Base-by-base conservation (phyloP, 1,284 basidiomycete genomes). In the Sanghuangporus sanghuang region DNA sequence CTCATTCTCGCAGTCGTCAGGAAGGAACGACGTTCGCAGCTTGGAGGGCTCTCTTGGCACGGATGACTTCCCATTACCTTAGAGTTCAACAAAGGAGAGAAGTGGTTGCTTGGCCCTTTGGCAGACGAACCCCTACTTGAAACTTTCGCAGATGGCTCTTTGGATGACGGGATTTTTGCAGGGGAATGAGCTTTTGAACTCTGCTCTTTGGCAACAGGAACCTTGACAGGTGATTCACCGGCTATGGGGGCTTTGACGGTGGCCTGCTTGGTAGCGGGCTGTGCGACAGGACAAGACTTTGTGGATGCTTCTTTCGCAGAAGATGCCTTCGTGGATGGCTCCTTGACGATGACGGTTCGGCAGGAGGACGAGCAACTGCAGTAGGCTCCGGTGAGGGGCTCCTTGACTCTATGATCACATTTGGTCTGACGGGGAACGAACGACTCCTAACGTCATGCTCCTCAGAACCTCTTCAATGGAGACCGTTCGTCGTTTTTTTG, bases 21-120 rank as follows among this genome's bases (percentile, higher is more conserved):
- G 76, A 57, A 83, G 80, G 71, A 85, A 82, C 68, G 86, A 87
- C 66, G 79, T 86, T 36, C 89, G 81, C 57, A 90, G 76, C 70
- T 89, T 90, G 64, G 89, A 90, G 0, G 88, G 88, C 55, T 87
- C 85, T 69, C 84, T 87, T 0, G 88, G 88, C 21, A 79, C 77
- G 18, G 83, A 78, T 2, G 78, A 76, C 69, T 80, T 83, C 11
- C 40, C 50, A 7, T 68, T 42, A 36, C 46, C 58, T 74, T 78
- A 11, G 67, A 65, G 52, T 61, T 63, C 46, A 54, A 54, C 67
- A 49, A 55, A 11, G 67, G 52, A 27, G 53, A 42, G 8, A 52
- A 57, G 23, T 65, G 58, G 50, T 66, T 40, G 66, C 53, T 59
- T 2, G 27, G 27, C 0, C 27, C 27, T 3, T 32, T 32, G 2